Conservation (phyloP, 352 stramenopile species). For the Globisporangium sylvaticum region DNA sequence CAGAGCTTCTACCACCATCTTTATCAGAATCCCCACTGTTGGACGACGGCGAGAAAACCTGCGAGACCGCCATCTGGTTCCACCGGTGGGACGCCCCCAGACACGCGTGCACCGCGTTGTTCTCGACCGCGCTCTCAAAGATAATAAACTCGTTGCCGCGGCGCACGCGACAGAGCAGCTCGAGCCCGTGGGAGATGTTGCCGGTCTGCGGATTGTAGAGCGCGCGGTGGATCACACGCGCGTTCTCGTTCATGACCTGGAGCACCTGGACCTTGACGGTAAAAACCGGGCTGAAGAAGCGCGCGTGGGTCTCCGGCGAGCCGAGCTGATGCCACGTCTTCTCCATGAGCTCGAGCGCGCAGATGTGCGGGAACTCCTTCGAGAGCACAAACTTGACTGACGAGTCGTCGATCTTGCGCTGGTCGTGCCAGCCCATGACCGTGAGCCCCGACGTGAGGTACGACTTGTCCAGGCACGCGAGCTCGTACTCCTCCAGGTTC, state of each 20-base stretch:
- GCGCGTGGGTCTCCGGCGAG: constrained; percentile 26
- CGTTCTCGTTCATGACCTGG: constrained; percentile 49
- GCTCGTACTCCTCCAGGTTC: constrained; percentile 29
- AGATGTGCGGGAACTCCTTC: constrained; percentile 36
- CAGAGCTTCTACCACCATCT: constrained; percentile 11
- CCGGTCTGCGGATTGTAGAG: constrained; percentile 57
- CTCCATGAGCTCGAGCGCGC: constrained; percentile 31
- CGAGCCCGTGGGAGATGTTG: constrained; percentile 45
- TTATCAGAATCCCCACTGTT: not conserved
- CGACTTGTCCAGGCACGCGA: constrained; percentile 19
- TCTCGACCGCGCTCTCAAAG: constrained; percentile 44
- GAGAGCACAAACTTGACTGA: constrained; percentile 43
- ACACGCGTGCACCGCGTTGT: constrained; percentile 49
- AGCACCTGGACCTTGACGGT: constrained; percentile 43
- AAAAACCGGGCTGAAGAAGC: constrained; percentile 37
- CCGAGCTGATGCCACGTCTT: constrained; percentile 34
- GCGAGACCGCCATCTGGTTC: constrained; percentile 45
- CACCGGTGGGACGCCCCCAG: constrained; percentile 47
- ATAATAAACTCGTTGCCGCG: constrained; percentile 49
- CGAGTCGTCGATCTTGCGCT: constrained; percentile 33
- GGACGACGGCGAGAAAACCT: constrained; percentile 32
- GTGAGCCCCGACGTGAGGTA: constrained; percentile 31
- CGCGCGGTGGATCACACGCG: constrained; percentile 48
- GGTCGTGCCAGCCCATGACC: constrained; percentile 52
- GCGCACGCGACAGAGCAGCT: constrained; percentile 49